These are phyloP conservation scores for Magnaporthiopsis incrustans DNA, from an alignment of 2,329 filamentous ascomycete species.

Conservation along the genomic window DNA sequence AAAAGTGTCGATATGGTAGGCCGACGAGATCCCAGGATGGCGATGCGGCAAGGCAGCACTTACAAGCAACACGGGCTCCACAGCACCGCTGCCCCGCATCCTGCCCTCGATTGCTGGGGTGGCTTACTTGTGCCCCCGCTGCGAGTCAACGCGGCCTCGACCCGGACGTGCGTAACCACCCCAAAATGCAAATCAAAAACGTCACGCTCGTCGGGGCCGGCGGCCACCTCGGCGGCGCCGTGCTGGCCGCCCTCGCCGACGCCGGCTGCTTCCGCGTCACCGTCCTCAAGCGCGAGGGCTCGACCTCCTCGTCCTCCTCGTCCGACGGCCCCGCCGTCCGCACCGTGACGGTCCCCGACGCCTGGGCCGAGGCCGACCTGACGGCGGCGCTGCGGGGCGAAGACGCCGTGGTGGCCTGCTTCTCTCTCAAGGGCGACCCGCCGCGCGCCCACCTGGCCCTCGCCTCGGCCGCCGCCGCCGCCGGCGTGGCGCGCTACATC, in stretches of 20 bases:
- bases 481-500: conserved; percentile 28
- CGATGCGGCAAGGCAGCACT: no score
- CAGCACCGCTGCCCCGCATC: no score
- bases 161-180: neutral
- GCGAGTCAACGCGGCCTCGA: neutral
- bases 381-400: conserved; percentile 21
- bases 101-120: no score
- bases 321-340: conserved; percentile 8
- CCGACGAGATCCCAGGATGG: no score
- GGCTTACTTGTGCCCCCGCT: no score
- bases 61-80: no score
- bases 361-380: conserved; percentile 23
- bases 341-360: conserved; percentile 21
- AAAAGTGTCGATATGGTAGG: no score
- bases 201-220: conserved; percentile 30
- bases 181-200: conserved; percentile 23
- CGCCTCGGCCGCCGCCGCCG: conserved; percentile 27
- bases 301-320: conserved; percentile 10
- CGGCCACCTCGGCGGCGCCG: conserved; percentile 26
- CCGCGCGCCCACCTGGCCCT: conserved; percentile 24
- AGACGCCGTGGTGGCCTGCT: conserved; percentile 28
- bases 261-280: conserved; percentile 24
- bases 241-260: conserved; percentile 23
- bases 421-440: conserved; percentile 20
- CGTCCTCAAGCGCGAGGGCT: conserved; percentile 25